Conservation (phyloP, 2,329 filamentous ascomycete species). For the Orbilia brochopaga region DNA sequence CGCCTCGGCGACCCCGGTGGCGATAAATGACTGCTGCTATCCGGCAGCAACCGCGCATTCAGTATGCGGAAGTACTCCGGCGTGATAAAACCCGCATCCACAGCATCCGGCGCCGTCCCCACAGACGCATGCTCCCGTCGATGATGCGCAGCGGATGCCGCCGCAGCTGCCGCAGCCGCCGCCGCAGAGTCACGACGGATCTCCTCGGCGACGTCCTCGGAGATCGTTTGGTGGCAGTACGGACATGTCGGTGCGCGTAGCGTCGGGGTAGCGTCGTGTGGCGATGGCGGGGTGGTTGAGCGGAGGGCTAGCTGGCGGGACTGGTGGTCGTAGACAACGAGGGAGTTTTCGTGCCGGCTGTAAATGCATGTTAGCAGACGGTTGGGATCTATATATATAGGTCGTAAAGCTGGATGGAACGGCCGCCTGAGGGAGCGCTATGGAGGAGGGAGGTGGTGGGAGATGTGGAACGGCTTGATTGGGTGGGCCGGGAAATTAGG, state of each 20-base stretch:
- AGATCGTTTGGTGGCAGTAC: conserved; percentile 74
- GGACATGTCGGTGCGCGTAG: conserved; percentile 76
- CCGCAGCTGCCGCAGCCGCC: conserved; percentile 16
- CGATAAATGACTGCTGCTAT: conserved; percentile 36
- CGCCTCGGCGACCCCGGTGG: conserved; percentile 44
- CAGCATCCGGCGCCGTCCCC: conserved; percentile 55
- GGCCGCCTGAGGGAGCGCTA: not conserved
- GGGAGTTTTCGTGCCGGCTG: conserved; percentile 90
- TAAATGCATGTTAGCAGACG: not conserved
- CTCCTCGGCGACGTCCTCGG: conserved; percentile 60
- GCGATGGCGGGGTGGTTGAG: conserved; percentile 61
- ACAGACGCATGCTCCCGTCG: conserved; percentile 55
- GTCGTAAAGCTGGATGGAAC: not conserved
- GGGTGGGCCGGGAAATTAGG: conserved; percentile 19
- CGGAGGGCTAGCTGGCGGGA: conserved; percentile 86
- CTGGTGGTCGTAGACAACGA: conserved; percentile 86
- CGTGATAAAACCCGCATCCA: conserved; percentile 74
- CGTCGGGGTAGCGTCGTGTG: conserved; percentile 58
- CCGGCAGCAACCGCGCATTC: conserved; percentile 60
- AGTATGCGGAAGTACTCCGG: conserved; percentile 97
- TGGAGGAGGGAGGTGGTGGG: not conserved
- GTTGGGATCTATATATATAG: not conserved
- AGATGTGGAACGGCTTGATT: conserved; percentile 49
- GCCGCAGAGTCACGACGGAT: conserved; percentile 51
- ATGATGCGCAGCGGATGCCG: conserved; percentile 18